phyloP scores from a whole-genome alignment of 2,329 filamentous ascomycete genomes.

The Trichoderma polysporum region DNA sequence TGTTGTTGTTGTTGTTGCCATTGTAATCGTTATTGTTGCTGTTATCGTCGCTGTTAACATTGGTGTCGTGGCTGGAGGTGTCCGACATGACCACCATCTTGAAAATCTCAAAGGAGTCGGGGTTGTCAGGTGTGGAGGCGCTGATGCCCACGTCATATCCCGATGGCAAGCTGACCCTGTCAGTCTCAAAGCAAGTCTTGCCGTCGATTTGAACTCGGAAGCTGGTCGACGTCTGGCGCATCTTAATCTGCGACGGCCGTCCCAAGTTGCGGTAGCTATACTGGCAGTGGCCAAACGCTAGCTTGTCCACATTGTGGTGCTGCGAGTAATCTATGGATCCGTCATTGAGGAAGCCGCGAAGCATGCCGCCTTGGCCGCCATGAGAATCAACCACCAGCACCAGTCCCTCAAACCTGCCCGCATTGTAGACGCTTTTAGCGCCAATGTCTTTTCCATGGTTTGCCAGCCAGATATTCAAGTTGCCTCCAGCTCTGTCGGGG shows the following conservation, averaged over 20 bases:
- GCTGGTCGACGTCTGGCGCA: slow-evolving; percentile 61
- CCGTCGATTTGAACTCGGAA: slow-evolving; percentile 83
- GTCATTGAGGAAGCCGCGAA: slow-evolving; percentile 93
- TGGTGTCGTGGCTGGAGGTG: slow-evolving; percentile 28
- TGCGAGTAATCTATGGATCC: slow-evolving; percentile 75
- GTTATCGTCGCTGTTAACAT: neutral
- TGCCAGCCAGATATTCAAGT: slow-evolving; percentile 90
- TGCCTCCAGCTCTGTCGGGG: slow-evolving; percentile 80
- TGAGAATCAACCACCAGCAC: slow-evolving; percentile 83
- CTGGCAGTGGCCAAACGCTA: slow-evolving; percentile 91
- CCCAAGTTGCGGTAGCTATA: slow-evolving; percentile 91
- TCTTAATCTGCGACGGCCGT: slow-evolving; percentile 73
- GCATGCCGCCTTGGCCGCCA: slow-evolving; percentile 72
- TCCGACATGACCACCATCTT: slow-evolving; percentile 74
- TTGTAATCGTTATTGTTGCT: slow-evolving; percentile 38
- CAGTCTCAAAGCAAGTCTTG: slow-evolving; percentile 76
- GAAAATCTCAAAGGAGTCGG: slow-evolving; percentile 93
- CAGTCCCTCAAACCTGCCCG: slow-evolving; percentile 83
- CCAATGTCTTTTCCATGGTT: slow-evolving; percentile 67
- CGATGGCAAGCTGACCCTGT: slow-evolving; percentile 72
- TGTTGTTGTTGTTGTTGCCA: slow-evolving; percentile 38
- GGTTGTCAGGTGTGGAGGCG: slow-evolving; percentile 83
- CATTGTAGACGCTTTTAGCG: slow-evolving; percentile 78
- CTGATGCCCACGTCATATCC: slow-evolving; percentile 86
- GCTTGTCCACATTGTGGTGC: slow-evolving; percentile 73